Conservation (phyloP, 495 filamentous ascomycete genomes). For the Daldinia decipiens region DNA sequence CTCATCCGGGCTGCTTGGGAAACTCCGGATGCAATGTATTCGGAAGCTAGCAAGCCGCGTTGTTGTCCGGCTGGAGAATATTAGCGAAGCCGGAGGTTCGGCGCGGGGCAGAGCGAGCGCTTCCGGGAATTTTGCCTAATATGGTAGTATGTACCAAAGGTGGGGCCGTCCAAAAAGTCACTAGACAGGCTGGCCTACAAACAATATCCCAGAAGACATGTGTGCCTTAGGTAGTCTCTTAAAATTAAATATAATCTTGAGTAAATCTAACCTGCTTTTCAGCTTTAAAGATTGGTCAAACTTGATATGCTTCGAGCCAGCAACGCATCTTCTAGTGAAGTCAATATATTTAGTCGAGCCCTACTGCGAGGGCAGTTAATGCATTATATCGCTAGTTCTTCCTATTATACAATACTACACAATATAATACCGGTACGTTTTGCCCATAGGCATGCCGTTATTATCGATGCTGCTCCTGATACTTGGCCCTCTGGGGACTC, state of each 20-base stretch:
- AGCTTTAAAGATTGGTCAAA: not conserved
- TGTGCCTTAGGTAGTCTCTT: too few species aligned
- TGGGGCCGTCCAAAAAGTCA: too few species aligned
- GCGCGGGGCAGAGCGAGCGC: not conserved
- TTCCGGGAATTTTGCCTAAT: not conserved
- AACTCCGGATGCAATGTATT: not conserved
- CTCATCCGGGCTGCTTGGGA: too few species aligned
- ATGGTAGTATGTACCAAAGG: not conserved
- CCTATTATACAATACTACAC: conserved; percentile 41
- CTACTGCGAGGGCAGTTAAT: conserved; percentile 10
- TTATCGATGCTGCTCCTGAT: not conserved
- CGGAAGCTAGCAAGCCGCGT: not conserved
- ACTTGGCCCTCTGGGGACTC: conserved; percentile 11
- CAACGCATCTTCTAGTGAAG: not conserved
- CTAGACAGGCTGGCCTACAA: too few species aligned
- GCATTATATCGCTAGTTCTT: conserved; percentile 10
- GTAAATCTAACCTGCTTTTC: not conserved
- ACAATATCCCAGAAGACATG: too few species aligned
- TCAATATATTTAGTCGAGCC: conserved; percentile 25
- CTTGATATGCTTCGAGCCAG: not conserved
- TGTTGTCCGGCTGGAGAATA: not conserved
- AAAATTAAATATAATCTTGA: too few species aligned
- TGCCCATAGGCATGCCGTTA: conserved; percentile 7
- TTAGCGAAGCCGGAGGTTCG: not conserved
- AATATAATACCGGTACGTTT: conserved; percentile 17